Evolutionary conservation across 345 rosid genomes (phyloP), one percentile per base, ranked within the genome.

Genomic region (Pugionium cornutum): DNA sequence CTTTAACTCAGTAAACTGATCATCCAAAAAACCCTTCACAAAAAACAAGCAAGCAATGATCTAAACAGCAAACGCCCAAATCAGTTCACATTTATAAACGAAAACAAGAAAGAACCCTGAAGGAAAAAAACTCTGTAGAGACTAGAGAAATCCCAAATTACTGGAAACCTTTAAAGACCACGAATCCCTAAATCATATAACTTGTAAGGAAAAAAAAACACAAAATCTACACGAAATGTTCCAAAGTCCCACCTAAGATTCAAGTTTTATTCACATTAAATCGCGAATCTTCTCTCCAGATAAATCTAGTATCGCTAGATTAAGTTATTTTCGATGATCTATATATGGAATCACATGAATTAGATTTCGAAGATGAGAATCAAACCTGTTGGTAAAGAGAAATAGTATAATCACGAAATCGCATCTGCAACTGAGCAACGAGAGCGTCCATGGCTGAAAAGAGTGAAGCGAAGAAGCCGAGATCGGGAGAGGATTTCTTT

Each of bases 1-100:
- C 70, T 80, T 90, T 40, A 92, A 74, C 82, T 84, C 86, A 32
- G 77, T 72, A 71, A 89, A 89, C 77, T 87, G 95, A 44, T 92
- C 96, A 73, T 91, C 98, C 75, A 89, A 60, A 62, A 70, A 75
- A 4, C 83, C 85, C 94, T 87, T 58, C 67, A 66, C 66, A 57
- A 10, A 9, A 29, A 9, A 46, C 72, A 51, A 48, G 31, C n/a
- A 57, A 58, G 2, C 33, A 41, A 51, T 39, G 58, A 40, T 57
- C 64, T 31, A 36, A 51, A 18, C 5, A 7, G 31, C 63, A 18
- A 57, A 46, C 39, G 26, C 63, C 7, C 1, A 25, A 45, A 45
- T 36, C 53, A 65, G 28, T 42, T 53, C 41, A 11, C 58, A 53
- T 6, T 3, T 34, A 33, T 5, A 50, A 57, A 39, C 10, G 2